Conservation (phyloP, 139 green algal genomes). For the Chlamydomonas schloesseri region DNA sequence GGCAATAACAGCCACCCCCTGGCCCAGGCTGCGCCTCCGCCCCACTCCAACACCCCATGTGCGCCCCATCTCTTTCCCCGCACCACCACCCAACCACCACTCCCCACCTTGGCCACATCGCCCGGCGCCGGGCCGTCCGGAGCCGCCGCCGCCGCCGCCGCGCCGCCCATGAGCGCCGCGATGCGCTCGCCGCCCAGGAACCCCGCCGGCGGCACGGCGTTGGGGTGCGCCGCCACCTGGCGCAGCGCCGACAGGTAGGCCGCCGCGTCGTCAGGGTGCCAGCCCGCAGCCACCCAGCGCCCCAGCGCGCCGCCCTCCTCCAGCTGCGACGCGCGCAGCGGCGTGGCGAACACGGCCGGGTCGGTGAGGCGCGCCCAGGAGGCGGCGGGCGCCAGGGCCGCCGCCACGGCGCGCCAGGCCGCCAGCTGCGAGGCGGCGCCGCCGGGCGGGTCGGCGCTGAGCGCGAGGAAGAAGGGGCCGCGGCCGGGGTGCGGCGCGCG, state of each 20-base stretch:
- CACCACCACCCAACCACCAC: no score
- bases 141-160: neutral
- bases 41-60: no score
- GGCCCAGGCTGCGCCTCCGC: neutral
- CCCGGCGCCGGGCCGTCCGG: neutral
- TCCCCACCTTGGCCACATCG: neutral
- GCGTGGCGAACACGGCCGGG: neutral
- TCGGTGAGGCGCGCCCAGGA: neutral
- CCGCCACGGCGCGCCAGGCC: neutral
- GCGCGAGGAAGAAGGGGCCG: conserved; percentile 1
- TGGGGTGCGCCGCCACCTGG: neutral
- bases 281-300: neutral
- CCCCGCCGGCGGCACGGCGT: neutral
- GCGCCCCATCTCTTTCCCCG: no score
- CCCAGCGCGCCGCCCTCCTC: neutral
- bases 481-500: conserved; percentile 12
- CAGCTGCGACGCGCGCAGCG: neutral
- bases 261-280: conserved; percentile 4
- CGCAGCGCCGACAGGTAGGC: conserved; percentile 3
- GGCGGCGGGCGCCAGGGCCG: neutral
- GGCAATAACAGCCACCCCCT: no score
- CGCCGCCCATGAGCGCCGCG: neutral
- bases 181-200: conserved; percentile 6
- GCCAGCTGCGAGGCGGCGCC: neutral
- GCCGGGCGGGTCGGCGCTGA: neutral